These are phyloP conservation scores for Stygiomarasmius scandens DNA, from an alignment of 1,284 basidiomycete species.

Conservation along the genomic window DNA sequence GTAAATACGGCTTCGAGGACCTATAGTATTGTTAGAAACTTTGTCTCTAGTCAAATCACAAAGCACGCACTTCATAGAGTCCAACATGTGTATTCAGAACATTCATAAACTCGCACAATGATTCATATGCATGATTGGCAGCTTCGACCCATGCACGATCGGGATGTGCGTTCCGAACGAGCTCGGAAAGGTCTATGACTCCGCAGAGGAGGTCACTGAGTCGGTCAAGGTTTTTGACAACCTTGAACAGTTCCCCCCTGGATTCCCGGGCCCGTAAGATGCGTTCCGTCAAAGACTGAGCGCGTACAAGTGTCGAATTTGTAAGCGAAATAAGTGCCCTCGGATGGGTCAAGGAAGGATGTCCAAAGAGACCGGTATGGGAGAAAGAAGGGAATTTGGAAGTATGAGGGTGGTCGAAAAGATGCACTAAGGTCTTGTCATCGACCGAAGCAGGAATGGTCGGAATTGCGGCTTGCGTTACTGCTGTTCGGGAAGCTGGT, in stretches of 20 bases:
- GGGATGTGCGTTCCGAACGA: slow-evolving; percentile 92
- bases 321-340: slow-evolving; percentile 65
- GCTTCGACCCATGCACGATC: slow-evolving; percentile 81
- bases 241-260: slow-evolving; percentile 73
- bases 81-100: slow-evolving; percentile 95
- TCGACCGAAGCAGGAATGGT: slow-evolving; percentile 61
- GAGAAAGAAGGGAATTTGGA: slow-evolving; percentile 42
- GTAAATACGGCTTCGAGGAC: slow-evolving; percentile 66
- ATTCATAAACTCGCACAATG: slow-evolving; percentile 97
- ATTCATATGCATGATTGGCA: slow-evolving; percentile 89
- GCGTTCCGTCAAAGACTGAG: slow-evolving; percentile 73
- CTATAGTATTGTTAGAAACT: slow-evolving; percentile 36
- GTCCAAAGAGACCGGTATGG: slow-evolving; percentile 75
- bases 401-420: slow-evolving; percentile 67
- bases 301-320: slow-evolving; percentile 72
- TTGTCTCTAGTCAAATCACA: slow-evolving; percentile 15
- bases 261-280: slow-evolving; percentile 70
- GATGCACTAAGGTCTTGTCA: slow-evolving; percentile 64
- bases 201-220: slow-evolving; percentile 95
- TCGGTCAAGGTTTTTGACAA: slow-evolving; percentile 93
- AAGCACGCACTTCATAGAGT: slow-evolving; percentile 77
- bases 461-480: slow-evolving; percentile 37
- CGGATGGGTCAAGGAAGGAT: slow-evolving; percentile 63
- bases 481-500: slow-evolving; percentile 29
- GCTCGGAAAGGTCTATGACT: slow-evolving; percentile 95